A percentile compares a stretch with the other conserved stretches of the same genome.
Conservation (phyloP, 441 rosid species). For the Syzygium malaccense region DNA sequence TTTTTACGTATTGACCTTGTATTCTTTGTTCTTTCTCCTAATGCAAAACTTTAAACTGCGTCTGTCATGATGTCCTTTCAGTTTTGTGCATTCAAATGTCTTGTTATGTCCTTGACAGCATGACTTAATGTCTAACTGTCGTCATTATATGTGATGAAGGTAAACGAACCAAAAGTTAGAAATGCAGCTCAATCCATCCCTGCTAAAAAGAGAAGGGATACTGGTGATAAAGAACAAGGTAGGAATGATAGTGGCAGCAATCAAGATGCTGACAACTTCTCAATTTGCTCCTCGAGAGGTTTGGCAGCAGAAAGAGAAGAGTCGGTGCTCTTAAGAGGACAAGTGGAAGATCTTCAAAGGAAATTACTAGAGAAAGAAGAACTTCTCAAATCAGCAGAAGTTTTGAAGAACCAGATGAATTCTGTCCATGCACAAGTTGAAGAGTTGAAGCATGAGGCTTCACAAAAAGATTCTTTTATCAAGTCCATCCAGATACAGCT, state of each 20-base stretch:
- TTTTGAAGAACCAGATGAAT: conserved; percentile 37
- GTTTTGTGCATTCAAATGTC: background rate
- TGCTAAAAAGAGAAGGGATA: conserved; percentile 55
- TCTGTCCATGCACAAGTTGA: conserved; percentile 43
- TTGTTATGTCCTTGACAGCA: background rate
- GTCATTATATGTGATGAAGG: conserved; percentile 20
- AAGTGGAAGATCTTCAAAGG: conserved; percentile 64
- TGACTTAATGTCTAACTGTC: background rate
- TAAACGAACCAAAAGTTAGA: conserved; percentile 48
- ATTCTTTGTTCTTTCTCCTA: background rate
- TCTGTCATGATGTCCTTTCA: background rate
- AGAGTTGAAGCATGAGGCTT: conserved; percentile 45
- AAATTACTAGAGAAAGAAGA: conserved; percentile 79
- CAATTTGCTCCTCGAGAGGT: conserved; percentile 37
- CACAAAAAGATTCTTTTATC: conserved; percentile 60
- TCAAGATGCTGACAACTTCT: conserved; percentile 40
- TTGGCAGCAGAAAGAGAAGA: conserved; percentile 52
- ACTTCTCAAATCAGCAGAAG: conserved; percentile 57
- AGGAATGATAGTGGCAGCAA: conserved; percentile 21
- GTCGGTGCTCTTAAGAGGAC: conserved; percentile 46
- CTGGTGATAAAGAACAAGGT: conserved; percentile 36
- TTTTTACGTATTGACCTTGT: background rate
- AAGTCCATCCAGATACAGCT: conserved; percentile 70
- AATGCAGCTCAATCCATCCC: conserved; percentile 50
- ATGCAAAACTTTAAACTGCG: background rate